Evolutionary conservation across 148 eudicot genomes (phyloP).

Genomic region (Nepenthes mirabilis): DNA sequence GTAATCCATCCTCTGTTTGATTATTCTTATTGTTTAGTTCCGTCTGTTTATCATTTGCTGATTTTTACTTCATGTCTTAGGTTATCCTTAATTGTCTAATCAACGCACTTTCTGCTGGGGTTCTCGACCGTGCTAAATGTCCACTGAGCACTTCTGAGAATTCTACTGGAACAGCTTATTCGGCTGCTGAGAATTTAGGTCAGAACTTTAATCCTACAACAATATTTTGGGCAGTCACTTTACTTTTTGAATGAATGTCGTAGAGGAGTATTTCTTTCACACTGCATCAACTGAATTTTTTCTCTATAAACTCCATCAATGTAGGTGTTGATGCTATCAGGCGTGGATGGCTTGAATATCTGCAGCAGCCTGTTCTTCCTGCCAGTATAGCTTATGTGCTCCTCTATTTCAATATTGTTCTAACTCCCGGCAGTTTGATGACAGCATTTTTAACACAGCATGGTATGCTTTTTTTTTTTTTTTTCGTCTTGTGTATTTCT

Average conservation of each 20-base stretch:
- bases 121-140: conserved; percentile 68
- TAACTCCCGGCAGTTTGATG: conserved; percentile 93
- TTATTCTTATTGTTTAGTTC: not conserved
- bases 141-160: conserved; percentile 31
- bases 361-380: conserved; percentile 94
- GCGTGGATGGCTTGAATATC: conserved; percentile 82
- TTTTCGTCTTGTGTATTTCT: conserved; percentile 1
- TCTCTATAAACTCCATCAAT: conserved; percentile 20
- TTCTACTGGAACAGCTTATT: conserved; percentile 17
- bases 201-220: not conserved
- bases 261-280: too few species aligned
- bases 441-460: conserved; percentile 84
- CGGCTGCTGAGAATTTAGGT: conserved; percentile 46
- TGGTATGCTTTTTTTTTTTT: conserved; percentile 40
- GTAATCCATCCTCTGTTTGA: conserved; percentile 20
- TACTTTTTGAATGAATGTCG: not conserved
- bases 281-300: not conserved
- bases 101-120: conserved; percentile 76
- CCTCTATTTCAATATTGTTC: conserved; percentile 80
- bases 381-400: conserved; percentile 95
- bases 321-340: conserved; percentile 55
- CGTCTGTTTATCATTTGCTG: not conserved
- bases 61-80: conserved; percentile 13
- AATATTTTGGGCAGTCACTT: not conserved
- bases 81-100: conserved; percentile 70